Evolutionary conservation across 805 yeast genomes (phyloP).

Genomic region (Candida piceae): DNA sequence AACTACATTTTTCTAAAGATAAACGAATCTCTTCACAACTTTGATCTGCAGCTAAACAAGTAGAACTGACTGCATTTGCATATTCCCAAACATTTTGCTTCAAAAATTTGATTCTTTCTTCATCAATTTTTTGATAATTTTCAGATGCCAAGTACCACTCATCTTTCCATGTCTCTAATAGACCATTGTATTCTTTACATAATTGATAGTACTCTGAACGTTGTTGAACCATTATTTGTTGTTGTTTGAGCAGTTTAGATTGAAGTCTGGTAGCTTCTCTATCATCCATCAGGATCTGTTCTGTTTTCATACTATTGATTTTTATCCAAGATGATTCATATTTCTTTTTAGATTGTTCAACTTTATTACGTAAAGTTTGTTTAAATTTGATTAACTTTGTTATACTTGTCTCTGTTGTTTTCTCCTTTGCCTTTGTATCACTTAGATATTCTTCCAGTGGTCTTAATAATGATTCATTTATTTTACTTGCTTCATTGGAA

Average conservation of each 20-base stretch:
- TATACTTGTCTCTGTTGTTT: constrained; percentile 54
- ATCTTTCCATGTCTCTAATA: constrained; percentile 57
- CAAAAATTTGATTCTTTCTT: constrained; percentile 63
- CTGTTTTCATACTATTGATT: constrained; percentile 54
- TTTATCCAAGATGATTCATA: constrained; percentile 56
- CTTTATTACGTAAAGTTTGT: constrained; percentile 31
- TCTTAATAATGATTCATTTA: constrained; percentile 44
- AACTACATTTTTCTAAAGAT: constrained; percentile 62
- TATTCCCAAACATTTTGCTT: constrained; percentile 74
- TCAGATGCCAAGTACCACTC: constrained; percentile 69
- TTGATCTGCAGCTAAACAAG: constrained; percentile 76
- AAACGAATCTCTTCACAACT: constrained; percentile 68
- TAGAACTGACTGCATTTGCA: constrained; percentile 66
- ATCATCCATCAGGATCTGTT: constrained; percentile 66
- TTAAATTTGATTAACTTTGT: constrained; percentile 49
- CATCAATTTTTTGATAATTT: constrained; percentile 62
- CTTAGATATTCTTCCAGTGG: constrained; percentile 51
- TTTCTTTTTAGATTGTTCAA: constrained; percentile 36
- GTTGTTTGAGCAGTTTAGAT: constrained; percentile 47
- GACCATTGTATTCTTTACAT: constrained; percentile 47
- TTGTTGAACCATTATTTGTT: constrained; percentile 34
- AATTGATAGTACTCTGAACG: constrained; percentile 56
- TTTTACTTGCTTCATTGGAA: constrained; percentile 42
- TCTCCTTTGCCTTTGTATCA: constrained; percentile 47
- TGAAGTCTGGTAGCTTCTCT: constrained; percentile 62